phyloP scores from a whole-genome alignment of 495 filamentous ascomycete species.

The Podospora fimiseda region DNA sequence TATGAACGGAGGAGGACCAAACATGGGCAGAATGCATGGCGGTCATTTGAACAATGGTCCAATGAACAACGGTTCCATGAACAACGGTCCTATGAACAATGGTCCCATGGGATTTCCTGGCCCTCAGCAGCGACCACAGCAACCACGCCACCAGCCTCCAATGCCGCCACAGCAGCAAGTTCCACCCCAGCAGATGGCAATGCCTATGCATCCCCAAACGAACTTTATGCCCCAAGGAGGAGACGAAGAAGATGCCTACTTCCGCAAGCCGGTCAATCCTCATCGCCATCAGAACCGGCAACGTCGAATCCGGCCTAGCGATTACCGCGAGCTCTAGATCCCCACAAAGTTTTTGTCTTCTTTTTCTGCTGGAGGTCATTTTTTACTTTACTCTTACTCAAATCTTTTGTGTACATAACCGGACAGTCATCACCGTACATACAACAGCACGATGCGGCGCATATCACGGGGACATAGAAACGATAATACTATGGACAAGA shows the following conservation, averaged over 20 bases:
- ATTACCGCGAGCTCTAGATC: constrained; percentile 84
- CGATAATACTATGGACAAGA: too few species aligned
- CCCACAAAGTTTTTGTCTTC: too few species aligned
- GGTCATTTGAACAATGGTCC: too few species aligned
- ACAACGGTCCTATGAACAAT: constrained; percentile 11
- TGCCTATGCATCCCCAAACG: constrained; percentile 22
- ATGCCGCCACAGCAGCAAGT: constrained; percentile 16
- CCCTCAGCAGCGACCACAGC: constrained; percentile 18
- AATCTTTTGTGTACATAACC: too few species aligned
- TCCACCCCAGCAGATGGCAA: constrained; percentile 25
- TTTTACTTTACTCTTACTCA: too few species aligned
- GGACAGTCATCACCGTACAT: too few species aligned
- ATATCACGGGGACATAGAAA: too few species aligned
- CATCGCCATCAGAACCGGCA: constrained; percentile 80
- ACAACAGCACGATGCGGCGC: too few species aligned
- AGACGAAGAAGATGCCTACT: constrained; percentile 88
- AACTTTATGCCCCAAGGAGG: constrained; percentile 64
- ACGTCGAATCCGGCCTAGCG: constrained; percentile 72
- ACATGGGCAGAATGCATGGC: too few species aligned
- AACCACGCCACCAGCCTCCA: constrained; percentile 18
- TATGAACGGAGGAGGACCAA: constrained; percentile 3
- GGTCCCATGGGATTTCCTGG: constrained; percentile 13
- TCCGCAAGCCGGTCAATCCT: constrained; percentile 92
- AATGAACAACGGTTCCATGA: constrained; percentile 9
- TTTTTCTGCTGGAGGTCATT: too few species aligned